Base-by-base conservation (phyloP, 371 early-diverging fungal species). In the Umbelopsis sp. region DNA sequence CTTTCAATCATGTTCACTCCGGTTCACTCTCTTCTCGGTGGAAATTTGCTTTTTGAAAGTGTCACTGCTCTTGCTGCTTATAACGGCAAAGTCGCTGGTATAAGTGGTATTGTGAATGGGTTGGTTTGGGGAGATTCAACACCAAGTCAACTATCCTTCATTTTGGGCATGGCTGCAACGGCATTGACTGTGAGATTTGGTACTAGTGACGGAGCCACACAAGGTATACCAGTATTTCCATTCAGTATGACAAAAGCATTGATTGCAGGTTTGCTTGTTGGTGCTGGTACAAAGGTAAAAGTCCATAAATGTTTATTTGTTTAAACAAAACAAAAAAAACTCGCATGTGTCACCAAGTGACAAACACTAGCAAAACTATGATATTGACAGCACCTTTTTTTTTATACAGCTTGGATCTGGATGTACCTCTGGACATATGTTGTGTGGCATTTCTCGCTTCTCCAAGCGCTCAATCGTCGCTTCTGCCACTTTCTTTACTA, bases 381-480 rank as follows among this genome's bases (percentile, higher is more conserved):
- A 32, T 10, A 24, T 12, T 22, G 16, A 45, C 10, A 38, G 44
- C 22, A 22, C 22, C 22, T 64, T 37, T 18, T 14, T 24, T 7
- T 25, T 29, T 4, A 24, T 25, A 11, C 29, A 64, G 64, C 46
- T 64, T 12, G 64, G 25, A 20, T 64, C 64, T 41, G 64, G 64
- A 14, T 64, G 64, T 20, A 64, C 64, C 24, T 64, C 64, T 29
- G 64, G 64, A 20, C 64, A 64, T 45, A 64, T 64, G 64, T 25
- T 64, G 20, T 64, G 64, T 46, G 64, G 64, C 44, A 24, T 64
- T 24, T 8, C 64, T 29, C 24, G 64, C 3, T 46, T 64, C 8
- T 64, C 64, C 12, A 64, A 64, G 10, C 37, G 64, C 7, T 64
- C 64, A 20, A 22, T 64, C 11, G 64, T 44, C 7, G 64, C 64